Conservation (phyloP, 768 basidiomycete species). For the Mycena indigotica region DNA sequence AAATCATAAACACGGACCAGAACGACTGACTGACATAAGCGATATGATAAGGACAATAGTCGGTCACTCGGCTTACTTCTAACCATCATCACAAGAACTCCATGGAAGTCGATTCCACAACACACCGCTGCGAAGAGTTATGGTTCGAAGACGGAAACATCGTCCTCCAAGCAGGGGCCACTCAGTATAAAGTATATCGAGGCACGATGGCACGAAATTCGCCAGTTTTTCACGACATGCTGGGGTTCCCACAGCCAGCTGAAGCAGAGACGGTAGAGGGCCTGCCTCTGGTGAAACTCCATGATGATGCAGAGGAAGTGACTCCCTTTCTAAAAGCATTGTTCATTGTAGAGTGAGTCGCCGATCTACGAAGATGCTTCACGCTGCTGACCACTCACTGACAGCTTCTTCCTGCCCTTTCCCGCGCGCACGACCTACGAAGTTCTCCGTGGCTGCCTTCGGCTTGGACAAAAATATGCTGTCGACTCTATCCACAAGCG, state of each 20-base stretch:
- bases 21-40: not conserved
- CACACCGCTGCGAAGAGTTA: not conserved
- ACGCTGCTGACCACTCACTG: not conserved
- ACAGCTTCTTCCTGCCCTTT: not conserved
- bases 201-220: conserved; percentile 5
- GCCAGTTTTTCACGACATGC: not conserved
- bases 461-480: not conserved
- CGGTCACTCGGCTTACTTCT: not conserved
- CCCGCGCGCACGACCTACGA: not conserved
- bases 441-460: not conserved
- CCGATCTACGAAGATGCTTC: not conserved
- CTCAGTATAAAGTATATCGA: conserved; percentile 14
- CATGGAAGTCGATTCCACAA: not conserved
- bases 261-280: not conserved
- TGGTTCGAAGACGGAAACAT: conserved; percentile 19
- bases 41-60: not conserved
- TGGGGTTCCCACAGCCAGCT: not conserved
- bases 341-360: not conserved
- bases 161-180: conserved; percentile 2
- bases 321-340: not conserved
- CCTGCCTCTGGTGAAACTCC: not conserved
- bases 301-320: not conserved
- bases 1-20: not conserved
- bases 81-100: not conserved
- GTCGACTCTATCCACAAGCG: not conserved